A percentile compares a stretch with the other conserved stretches of the same genome.
Evolutionary conservation across 331 rosid genomes (phyloP).

Genomic region (Pyracantha coccinea): DNA sequence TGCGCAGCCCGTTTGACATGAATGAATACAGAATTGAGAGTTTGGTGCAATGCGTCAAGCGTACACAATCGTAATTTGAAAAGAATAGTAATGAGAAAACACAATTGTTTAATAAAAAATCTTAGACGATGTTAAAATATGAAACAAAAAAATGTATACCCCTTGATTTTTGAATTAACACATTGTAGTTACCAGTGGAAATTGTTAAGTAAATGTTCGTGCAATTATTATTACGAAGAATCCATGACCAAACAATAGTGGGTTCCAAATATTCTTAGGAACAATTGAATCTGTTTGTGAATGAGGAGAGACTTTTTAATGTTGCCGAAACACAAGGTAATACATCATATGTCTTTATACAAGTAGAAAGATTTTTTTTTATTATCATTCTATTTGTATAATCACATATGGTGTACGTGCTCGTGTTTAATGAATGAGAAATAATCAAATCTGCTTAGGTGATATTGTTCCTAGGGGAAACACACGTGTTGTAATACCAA

Average conservation of each 20-base stretch:
- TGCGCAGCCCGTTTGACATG: no score
- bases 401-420: no score
- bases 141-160: not conserved
- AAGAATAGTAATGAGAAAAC: not conserved
- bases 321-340: fast-evolving
- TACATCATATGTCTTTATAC: no score
- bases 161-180: not conserved
- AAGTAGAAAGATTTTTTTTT: no score
- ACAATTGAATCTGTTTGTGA: not conserved
- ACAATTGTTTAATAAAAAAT: no score
- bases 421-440: not conserved
- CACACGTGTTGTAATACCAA: not conserved
- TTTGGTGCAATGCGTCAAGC: not conserved
- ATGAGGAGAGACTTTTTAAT: no score
- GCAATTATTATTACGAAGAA: not conserved
- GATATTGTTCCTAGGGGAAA: not conserved
- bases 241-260: not conserved
- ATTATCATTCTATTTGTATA: no score
- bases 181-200: not conserved
- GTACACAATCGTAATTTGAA: not conserved
- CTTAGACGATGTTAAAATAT: no score
- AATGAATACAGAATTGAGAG: not conserved
- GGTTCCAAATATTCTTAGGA: not conserved
- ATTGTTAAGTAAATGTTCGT: not conserved
- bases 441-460: not conserved